Conservation (phyloP, 441 rosid species). For the Populus hybrid region DNA sequence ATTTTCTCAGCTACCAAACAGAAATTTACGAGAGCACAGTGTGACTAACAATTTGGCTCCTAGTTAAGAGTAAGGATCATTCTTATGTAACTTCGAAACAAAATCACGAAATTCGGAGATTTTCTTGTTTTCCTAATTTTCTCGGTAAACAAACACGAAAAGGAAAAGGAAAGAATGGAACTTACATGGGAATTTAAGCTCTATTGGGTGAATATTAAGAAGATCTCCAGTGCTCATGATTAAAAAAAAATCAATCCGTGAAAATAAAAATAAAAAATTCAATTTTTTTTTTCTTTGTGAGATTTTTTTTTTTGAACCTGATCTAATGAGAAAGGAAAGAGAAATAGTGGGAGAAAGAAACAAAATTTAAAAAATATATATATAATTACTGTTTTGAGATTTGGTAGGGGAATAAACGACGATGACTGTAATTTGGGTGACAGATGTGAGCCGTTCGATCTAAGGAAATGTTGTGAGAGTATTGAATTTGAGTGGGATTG, state of each 20-base stretch:
- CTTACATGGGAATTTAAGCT: conserved; percentile 82
- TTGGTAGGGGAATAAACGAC: too few relatives aligned
- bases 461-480: not conserved
- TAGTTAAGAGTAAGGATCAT: too few relatives aligned
- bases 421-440: too few relatives aligned
- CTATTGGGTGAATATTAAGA: conserved; percentile 59
- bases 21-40: not conserved
- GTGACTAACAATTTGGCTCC: not conserved
- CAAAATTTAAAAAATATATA: not conserved
- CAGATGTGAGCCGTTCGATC: not conserved
- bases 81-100: not conserved
- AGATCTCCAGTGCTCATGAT: conserved; percentile 60
- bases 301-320: not conserved
- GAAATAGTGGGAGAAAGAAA: not conserved
- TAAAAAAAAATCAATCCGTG: not conserved
- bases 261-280: not conserved
- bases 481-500: not conserved
- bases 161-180: not conserved
- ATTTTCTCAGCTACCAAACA: not conserved
- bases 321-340: not conserved
- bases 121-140: conserved; percentile 1
- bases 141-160: conserved; percentile 14
- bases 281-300: not conserved
- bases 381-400: not conserved
- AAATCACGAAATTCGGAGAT: not conserved